phyloP scores from a whole-genome alignment of 192 early-diverging fungal species.

The Spizellomyces punctatus region DNA sequence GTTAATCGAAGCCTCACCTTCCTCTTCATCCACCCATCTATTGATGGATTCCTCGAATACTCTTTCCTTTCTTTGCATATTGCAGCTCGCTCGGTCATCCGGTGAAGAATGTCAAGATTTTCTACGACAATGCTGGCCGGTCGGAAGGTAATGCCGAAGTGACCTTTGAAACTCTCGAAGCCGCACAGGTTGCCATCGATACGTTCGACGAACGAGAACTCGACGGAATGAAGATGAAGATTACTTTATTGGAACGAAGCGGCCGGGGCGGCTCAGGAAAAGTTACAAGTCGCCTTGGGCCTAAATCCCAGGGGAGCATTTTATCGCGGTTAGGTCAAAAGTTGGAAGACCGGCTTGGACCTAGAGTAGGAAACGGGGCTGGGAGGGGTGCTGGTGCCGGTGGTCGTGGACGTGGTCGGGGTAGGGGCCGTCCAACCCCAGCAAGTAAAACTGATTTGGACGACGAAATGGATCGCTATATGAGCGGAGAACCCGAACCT shows the following conservation, averaged over 20 bases:
- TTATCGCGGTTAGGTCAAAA: slow-evolving; percentile 19
- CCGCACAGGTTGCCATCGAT: slow-evolving; percentile 15
- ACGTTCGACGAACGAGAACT: slow-evolving; percentile 23
- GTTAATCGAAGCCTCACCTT: slow-evolving; percentile 6
- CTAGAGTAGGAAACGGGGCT: background rate
- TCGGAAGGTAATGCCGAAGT: slow-evolving; percentile 21
- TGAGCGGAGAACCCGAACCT: slow-evolving; percentile 17
- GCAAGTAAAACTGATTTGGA: slow-evolving; percentile 9
- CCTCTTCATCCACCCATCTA: slow-evolving; percentile 4
- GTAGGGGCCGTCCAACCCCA: background rate
- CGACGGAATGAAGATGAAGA: slow-evolving; percentile 22
- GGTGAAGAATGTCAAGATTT: slow-evolving; percentile 16
- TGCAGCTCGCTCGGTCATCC: slow-evolving; percentile 16
- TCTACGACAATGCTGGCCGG: slow-evolving; percentile 31
- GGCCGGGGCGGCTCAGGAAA: background rate
- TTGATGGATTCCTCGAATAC: background rate
- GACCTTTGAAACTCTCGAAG: slow-evolving; percentile 3
- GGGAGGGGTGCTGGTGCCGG: background rate
- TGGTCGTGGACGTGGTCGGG: slow-evolving; percentile 5
- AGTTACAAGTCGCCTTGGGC: slow-evolving; percentile 14
- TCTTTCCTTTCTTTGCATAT: background rate
- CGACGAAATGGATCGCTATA: slow-evolving; percentile 28
- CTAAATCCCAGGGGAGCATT: slow-evolving; percentile 18
- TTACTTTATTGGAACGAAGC: background rate
- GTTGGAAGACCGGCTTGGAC: slow-evolving; percentile 26